Conservation (phyloP, 1,284 basidiomycete species). For the Rhodofomes roseus region DNA sequence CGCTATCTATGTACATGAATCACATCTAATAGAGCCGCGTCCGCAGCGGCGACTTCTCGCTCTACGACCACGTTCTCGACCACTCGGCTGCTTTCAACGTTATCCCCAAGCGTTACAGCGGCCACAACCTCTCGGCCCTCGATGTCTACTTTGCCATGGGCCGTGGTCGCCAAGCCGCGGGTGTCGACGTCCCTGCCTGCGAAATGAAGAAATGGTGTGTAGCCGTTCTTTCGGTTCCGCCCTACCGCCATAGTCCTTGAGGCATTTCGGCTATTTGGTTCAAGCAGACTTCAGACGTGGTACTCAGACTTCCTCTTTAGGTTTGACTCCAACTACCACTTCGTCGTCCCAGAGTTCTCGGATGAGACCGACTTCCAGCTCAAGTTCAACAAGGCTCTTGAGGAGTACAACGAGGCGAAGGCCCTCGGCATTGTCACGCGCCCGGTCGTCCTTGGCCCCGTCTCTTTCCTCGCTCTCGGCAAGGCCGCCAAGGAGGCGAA, state of each 20-base stretch:
- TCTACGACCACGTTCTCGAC: conserved; percentile 99
- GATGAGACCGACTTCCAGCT: conserved; percentile 93
- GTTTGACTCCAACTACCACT: conserved; percentile 99
- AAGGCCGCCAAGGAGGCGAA: conserved; percentile 89
- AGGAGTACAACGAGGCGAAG: conserved; percentile 96
- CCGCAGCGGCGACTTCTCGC: conserved; percentile 91
- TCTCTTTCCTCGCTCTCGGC: conserved; percentile 94
- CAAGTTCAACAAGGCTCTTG: conserved; percentile 92
- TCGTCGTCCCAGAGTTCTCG: conserved; percentile 96
- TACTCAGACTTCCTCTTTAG: conserved; percentile 35
- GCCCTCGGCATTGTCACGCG: conserved; percentile 87
- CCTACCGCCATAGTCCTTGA: background rate
- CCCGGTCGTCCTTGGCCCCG: conserved; percentile 93
- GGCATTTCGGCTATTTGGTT: background rate
- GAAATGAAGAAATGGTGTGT: conserved; percentile 99
- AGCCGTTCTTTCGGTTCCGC: background rate
- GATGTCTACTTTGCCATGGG: conserved; percentile 99
- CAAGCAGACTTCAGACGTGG: conserved; percentile 5
- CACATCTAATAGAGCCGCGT: background rate
- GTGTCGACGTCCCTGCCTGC: conserved; percentile 94
- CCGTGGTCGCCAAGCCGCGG: conserved; percentile 92
- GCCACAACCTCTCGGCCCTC: conserved; percentile 83
- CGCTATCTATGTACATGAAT: background rate
- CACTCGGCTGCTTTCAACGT: conserved; percentile 96
- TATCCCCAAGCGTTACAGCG: conserved; percentile 92